A percentile compares a stretch with the other conserved stretches of the same genome.
Evolutionary conservation across 148 eudicot species (phyloP).

Genomic region (Rhododendron griersonianum): DNA sequence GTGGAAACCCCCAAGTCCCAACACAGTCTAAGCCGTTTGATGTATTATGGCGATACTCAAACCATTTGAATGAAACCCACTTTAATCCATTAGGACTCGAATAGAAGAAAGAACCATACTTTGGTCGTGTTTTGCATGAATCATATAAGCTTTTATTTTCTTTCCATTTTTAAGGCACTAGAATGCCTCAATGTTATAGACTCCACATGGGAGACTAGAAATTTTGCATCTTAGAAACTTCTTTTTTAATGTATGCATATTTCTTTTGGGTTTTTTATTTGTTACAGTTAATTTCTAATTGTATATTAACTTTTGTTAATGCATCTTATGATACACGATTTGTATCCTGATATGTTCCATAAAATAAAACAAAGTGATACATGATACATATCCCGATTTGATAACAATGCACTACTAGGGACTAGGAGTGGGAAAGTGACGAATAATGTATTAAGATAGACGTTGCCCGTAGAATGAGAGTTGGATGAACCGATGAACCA

Average conservation of each 20-base stretch:
- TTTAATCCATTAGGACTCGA: neutral
- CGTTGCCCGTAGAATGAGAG: neutral
- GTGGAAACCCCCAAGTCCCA: neutral
- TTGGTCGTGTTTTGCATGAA: neutral
- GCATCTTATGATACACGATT: neutral
- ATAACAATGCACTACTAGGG: neutral
- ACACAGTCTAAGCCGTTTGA: neutral
- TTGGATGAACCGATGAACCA: neutral
- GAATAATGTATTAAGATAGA: neutral
- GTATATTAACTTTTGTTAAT: neutral
- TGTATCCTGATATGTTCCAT: neutral
- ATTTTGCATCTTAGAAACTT: neutral
- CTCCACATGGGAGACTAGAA: neutral
- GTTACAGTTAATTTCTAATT: neutral
- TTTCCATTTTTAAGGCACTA: neutral
- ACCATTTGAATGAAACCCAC: neutral
- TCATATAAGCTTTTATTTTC: neutral
- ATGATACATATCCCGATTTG: neutral
- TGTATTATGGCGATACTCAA: neutral
- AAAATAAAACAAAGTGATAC: neutral
- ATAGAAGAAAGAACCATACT: neutral
- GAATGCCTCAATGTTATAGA: neutral
- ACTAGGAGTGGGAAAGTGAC: neutral
- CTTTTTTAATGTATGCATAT: neutral
- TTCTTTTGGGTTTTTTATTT: too few relatives aligned